A percentile compares a stretch with the other conserved stretches of the same genome.
Evolutionary conservation across 345 rosid species (phyloP).

Genomic region (Lepidium aucheri): DNA sequence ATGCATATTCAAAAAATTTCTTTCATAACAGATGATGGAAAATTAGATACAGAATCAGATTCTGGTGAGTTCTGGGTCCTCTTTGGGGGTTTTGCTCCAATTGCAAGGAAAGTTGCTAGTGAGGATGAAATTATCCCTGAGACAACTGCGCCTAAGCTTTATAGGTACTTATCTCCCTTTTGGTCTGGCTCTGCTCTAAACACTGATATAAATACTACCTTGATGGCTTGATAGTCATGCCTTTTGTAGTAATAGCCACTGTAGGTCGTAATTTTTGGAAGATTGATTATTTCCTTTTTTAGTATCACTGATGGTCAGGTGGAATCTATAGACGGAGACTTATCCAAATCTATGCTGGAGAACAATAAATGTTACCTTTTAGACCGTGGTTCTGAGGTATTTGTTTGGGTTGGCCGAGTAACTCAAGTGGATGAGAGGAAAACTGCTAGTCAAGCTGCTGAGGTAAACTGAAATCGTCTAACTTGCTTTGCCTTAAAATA

Average conservation of each 20-base stretch:
- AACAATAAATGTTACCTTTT: conserved; percentile 74
- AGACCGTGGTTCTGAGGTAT: conserved; percentile 82
- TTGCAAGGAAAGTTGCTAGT: conserved; percentile 65
- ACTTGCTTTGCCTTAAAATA: neutral
- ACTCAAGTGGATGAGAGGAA: conserved; percentile 98
- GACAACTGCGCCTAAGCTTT: conserved; percentile 62
- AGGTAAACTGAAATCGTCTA: conserved; percentile 44
- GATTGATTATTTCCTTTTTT: neutral
- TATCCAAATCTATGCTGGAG: conserved; percentile 74
- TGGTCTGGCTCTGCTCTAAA: conserved; percentile 4
- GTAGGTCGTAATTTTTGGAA: neutral
- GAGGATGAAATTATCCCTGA: conserved; percentile 80
- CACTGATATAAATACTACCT: neutral
- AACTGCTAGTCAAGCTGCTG: conserved; percentile 72
- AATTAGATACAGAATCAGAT: conserved; percentile 89
- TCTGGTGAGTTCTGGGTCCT: conserved; percentile 96
- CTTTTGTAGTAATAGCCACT: neutral
- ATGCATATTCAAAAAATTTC: conserved; percentile 14
- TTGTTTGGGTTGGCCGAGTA: conserved; percentile 97
- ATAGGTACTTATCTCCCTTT: conserved; percentile 40
- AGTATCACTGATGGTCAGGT: conserved; percentile 64
- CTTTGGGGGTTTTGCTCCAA: conserved; percentile 80
- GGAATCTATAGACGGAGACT: conserved; percentile 54
- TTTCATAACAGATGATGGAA: conserved; percentile 66
- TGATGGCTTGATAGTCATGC: neutral